Evolutionary conservation across 2,329 filamentous ascomycete genomes (phyloP).

Genomic region (Aspergillus puulaauensis): DNA sequence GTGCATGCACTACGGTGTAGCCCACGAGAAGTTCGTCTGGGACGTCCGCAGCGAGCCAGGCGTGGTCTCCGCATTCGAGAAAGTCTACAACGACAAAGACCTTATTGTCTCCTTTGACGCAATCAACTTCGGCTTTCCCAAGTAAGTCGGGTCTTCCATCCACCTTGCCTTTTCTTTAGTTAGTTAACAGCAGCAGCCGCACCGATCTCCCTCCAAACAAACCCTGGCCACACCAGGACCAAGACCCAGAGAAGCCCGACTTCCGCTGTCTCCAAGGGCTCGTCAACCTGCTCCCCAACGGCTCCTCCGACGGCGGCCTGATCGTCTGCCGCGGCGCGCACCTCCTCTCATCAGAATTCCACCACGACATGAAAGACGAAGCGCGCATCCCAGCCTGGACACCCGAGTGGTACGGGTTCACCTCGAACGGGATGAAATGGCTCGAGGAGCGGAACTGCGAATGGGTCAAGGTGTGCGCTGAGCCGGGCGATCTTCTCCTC

Average conservation of each 20-base stretch:
- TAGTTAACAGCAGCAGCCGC: background rate
- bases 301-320: conserved; percentile 40
- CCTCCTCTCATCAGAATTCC: conserved; percentile 32
- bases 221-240: conserved; percentile 51
- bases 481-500: conserved; percentile 46
- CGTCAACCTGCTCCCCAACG: conserved; percentile 43
- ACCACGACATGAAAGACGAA: conserved; percentile 29
- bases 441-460: conserved; percentile 29
- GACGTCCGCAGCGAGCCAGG: conserved; percentile 49
- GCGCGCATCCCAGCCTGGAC: conserved; percentile 27
- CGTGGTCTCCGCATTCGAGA: conserved; percentile 48
- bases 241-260: conserved; percentile 45
- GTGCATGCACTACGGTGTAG: conserved; percentile 47
- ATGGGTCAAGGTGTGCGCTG: conserved; percentile 40
- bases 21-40: conserved; percentile 53
- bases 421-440: conserved; percentile 32
- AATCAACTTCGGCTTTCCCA: conserved; percentile 47
- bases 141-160: conserved; percentile 15
- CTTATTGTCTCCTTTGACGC: conserved; percentile 53
- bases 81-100: conserved; percentile 47
- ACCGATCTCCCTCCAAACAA: conserved; percentile 27
- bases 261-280: conserved; percentile 53
- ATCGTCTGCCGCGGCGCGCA: conserved; percentile 36
- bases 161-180: background rate
- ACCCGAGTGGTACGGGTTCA: conserved; percentile 33